Evolutionary conservation across 164 flowering plant species (phyloP).

Genomic region (Liquidambar formosana): DNA sequence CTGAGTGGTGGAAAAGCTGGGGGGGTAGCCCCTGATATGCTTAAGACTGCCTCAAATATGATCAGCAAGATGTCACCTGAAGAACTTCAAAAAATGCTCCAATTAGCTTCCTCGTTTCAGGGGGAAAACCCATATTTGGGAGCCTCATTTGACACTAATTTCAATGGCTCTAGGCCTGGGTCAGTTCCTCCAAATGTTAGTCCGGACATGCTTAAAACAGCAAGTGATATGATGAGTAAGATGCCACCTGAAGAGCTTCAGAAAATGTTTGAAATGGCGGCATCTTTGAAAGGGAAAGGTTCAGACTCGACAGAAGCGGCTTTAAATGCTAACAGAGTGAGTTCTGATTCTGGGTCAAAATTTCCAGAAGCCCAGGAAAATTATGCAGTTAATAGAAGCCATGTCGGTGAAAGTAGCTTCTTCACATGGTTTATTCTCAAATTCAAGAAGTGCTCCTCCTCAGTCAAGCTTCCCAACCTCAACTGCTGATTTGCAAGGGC

Average conservation of each 20-base stretch:
- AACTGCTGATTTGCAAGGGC: slow-evolving; percentile 71
- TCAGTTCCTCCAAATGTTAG: slow-evolving; percentile 56
- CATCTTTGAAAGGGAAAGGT: slow-evolving; percentile 51
- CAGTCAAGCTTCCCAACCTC: slow-evolving; percentile 44
- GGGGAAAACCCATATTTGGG: slow-evolving; percentile 39
- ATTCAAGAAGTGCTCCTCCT: slow-evolving; percentile 30
- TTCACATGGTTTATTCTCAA: slow-evolving; percentile 29
- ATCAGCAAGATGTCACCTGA: slow-evolving; percentile 82
- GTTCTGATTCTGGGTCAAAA: slow-evolving; percentile 29
- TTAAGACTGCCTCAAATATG: slow-evolving; percentile 68
- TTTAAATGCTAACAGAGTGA: slow-evolving; percentile 12
- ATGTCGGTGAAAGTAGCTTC: slow-evolving; percentile 53
- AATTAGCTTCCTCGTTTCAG: slow-evolving; percentile 70
- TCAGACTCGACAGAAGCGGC: slow-evolving; percentile 26
- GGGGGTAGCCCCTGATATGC: slow-evolving; percentile 69
- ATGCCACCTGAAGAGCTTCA: slow-evolving; percentile 81
- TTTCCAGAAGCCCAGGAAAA: slow-evolving; percentile 25
- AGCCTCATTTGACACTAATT: slow-evolving; percentile 21
- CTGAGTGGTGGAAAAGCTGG: slow-evolving; percentile 51
- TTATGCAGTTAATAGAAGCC: slow-evolving; percentile 20
- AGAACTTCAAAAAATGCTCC: slow-evolving; percentile 75
- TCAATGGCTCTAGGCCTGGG: slow-evolving; percentile 34
- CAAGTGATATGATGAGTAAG: slow-evolving; percentile 76
- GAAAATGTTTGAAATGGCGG: slow-evolving; percentile 76
- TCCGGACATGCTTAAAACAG: slow-evolving; percentile 83